Base-by-base conservation (phyloP, 345 rosid genomes). In the Trapa incisa region DNA sequence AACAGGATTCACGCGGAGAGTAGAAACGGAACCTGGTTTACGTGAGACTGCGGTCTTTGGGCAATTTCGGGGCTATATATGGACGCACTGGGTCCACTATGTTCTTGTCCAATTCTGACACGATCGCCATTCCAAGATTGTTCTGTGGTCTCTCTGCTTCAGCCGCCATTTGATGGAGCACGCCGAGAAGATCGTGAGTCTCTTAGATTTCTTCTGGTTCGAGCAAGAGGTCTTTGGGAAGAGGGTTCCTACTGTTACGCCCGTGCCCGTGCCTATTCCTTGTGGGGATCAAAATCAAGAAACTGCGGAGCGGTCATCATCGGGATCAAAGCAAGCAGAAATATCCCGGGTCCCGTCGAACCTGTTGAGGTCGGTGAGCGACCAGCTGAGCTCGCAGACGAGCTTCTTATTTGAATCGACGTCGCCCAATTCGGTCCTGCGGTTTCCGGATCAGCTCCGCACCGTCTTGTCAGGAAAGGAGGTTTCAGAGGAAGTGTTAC, bases 361-460 rank as follows among this genome's bases (percentile, higher is more conserved):
- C 5, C 71, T 65, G 43, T 53, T 45, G 33, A 71, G 87, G 81
- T 88, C 91, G 29, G 70, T 81, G 85, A 87, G 94, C 65, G 87
- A 81, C 33, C 78, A 81, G 57, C 65, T 74, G 67, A 72, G 67
- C 77, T 61, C 75, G 2, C 69, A 77, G 42, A 22, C 76, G 64
- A 75, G 77, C 79, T 75, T 79, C 71, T 6, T 7, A 45, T 67
- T 75, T 4, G 71, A 62, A 7, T 22, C 81, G 39, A 32, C 69
- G 4, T 85, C 87, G 0, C 86, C 89, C 0, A 78, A 82, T 67
- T 82, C 94, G 0, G 87, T 81, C 64, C 82, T 84, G 17, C 45
- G 11, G 33, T 32, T 38, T 29, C 63, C 13, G 63, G 37, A 53
- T 12, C 67, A 78, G 68, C 84, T 85, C 47, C 71, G 43, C 36